Evolutionary conservation across 2,329 filamentous ascomycete species (phyloP).

Genomic region (Clarireedia paspali): DNA sequence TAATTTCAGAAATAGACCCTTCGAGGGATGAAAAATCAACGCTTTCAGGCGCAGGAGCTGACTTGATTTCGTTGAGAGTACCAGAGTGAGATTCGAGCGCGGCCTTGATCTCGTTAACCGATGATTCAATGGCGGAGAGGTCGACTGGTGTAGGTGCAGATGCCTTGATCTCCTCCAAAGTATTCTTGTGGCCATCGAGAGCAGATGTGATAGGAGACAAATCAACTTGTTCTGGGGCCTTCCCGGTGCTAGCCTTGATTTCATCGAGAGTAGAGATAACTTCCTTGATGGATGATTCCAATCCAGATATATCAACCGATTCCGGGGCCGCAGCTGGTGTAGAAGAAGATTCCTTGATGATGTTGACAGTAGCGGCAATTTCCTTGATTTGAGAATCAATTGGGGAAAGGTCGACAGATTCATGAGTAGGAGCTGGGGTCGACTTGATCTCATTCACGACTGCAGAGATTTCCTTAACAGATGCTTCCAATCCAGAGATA

Average conservation of each 20-base stretch:
- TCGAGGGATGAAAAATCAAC: slow-evolving; percentile 15
- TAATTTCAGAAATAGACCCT: slow-evolving; percentile 7
- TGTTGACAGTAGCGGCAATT: slow-evolving; percentile 7
- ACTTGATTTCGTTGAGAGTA: slow-evolving; percentile 12
- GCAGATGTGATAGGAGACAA: slow-evolving; percentile 15
- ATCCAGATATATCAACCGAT: slow-evolving; percentile 13
- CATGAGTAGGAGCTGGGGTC: slow-evolving; percentile 10
- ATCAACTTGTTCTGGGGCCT: slow-evolving; percentile 7
- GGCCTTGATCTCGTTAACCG: slow-evolving; percentile 5
- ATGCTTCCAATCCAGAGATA: slow-evolving; percentile 12
- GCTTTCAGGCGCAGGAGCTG: slow-evolving; percentile 10
- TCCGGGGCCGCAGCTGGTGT: slow-evolving; percentile 10
- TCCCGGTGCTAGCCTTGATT: slow-evolving; percentile 3
- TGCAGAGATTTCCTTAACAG: slow-evolving; percentile 6
- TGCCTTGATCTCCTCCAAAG: slow-evolving; percentile 10
- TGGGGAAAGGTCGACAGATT: slow-evolving; percentile 14
- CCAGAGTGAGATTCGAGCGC: slow-evolving; percentile 10
- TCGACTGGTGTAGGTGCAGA: slow-evolving; percentile 11
- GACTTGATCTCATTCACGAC: slow-evolving; percentile 16
- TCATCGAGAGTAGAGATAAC: slow-evolving; percentile 14
- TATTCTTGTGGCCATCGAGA: slow-evolving; percentile 13
- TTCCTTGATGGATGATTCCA: slow-evolving; percentile 15
- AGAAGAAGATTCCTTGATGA: slow-evolving; percentile 7
- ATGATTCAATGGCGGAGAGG: slow-evolving; percentile 12
- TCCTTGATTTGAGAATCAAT: slow-evolving; percentile 15